These are phyloP conservation scores for Tolypocladium cylindrosporum DNA, from an alignment of 2,329 filamentous ascomycete species.

Conservation along the genomic window DNA sequence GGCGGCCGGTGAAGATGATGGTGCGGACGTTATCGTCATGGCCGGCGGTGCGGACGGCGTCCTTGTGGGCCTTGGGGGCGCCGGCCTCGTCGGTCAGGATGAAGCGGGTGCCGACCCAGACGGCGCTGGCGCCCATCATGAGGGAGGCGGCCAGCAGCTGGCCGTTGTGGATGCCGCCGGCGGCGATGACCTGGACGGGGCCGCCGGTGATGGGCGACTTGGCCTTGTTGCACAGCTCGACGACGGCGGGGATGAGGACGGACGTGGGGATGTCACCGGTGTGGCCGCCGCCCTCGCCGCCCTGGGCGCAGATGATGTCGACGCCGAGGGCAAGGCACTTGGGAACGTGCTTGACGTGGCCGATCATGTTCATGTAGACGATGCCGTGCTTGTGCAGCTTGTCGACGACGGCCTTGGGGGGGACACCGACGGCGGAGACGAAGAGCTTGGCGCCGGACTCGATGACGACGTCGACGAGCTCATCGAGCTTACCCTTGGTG, in stretches of 20 bases:
- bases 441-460: conserved; percentile 85
- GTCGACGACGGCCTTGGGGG: conserved; percentile 80
- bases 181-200: conserved; percentile 85
- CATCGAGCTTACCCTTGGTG: conserved; percentile 95
- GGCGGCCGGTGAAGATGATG: conserved; percentile 96
- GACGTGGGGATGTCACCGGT: conserved; percentile 90
- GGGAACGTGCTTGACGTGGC: conserved; percentile 96
- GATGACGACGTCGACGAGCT: conserved; percentile 87
- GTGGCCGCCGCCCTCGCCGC: conserved; percentile 94
- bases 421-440: conserved; percentile 92
- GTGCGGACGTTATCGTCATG: conserved; percentile 96
- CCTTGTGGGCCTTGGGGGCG: conserved; percentile 87
- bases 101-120: conserved; percentile 97
- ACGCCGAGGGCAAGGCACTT: conserved; percentile 89
- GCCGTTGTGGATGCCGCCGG: conserved; percentile 89
- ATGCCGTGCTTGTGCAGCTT: conserved; percentile 79
- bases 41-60: conserved; percentile 80
- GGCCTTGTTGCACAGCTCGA: conserved; percentile 67
- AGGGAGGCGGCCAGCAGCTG: conserved; percentile 81
- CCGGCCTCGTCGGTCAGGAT: conserved; percentile 90
- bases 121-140: conserved; percentile 83
- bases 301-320: conserved; percentile 97
- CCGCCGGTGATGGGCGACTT: conserved; percentile 80
- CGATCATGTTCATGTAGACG: conserved; percentile 99
- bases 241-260: conserved; percentile 85